Evolutionary conservation across 148 eudicot species (phyloP), one percentile per base, ranked within the genome.

Genomic region (Salicornia ramosissima): DNA sequence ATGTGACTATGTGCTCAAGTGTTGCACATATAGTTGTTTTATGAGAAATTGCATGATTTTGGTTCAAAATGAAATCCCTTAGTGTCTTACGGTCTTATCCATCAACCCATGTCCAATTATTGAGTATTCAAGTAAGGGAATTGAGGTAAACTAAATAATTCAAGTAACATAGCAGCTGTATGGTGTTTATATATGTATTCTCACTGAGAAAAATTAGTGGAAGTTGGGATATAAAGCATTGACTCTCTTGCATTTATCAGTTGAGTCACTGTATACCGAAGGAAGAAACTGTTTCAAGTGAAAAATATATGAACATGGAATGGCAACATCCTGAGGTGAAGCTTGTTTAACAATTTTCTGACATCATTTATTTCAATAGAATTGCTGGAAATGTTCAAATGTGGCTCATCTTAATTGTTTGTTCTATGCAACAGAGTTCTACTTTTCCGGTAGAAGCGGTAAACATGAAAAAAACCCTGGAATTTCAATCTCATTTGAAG

Each of bases 201-300:
- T 7, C 24, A 13, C 29, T 1, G 36, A 15, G 34, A 18, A 40
- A 52, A 4, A 15, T 26, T 2, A 18, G 26, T 58, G 65, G 22
- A 28, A 10, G 45, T 46, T 49, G 43, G 14, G 28, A 49, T 33
- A 24, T 31, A 24, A 33, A 47, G 58, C 16, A 49, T 22, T 71
- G 22, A 61, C n/a, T n/a, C n/a, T 63, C 21, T 34, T 36, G 6
- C 24, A n/a, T 59, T 25, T 52, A 57, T 47, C 67, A 33, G 59
- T 58, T 59, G 55, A 74, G 45, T 56, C 65, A 67, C 46, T 68
- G 56, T 59, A 46, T 34, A 39, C 71, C 71, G 4, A 60, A 67
- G 57, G 71, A 49, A 14, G 77, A 58, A 68, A 29, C 56, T 46
- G 33, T 34, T 58, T 59, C 77, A 72, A 54, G 30, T 65, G 40